phyloP scores from a whole-genome alignment of 768 basidiomycete genomes.

The Tephrocybe sp. region DNA sequence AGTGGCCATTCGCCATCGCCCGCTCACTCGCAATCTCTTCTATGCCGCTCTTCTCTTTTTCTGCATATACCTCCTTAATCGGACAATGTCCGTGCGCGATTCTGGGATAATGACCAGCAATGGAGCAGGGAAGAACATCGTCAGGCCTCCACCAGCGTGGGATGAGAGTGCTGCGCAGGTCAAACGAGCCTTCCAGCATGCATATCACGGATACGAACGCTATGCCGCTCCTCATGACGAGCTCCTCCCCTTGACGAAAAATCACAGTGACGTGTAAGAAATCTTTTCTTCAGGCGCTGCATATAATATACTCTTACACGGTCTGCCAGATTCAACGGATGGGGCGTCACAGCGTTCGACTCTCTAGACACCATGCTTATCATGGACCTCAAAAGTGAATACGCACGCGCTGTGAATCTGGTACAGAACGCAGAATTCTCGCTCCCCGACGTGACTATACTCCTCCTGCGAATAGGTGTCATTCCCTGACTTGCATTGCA shows the following conservation, averaged over 20 bases:
- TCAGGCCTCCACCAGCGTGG: conserved; percentile 43
- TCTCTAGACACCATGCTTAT: conserved; percentile 85
- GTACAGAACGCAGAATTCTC: conserved; percentile 51
- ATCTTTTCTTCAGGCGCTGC: background rate
- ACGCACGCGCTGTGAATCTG: conserved; percentile 57
- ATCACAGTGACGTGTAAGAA: conserved; percentile 50
- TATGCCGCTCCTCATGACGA: conserved; percentile 68
- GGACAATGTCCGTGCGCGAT: conserved; percentile 11
- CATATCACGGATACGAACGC: conserved; percentile 64
- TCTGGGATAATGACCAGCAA: conserved; percentile 5
- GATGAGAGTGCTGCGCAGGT: conserved; percentile 53
- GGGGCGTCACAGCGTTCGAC: conserved; percentile 79
- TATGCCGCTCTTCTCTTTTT: conserved; percentile 28
- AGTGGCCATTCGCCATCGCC: conserved; percentile 22
- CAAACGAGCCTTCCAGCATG: conserved; percentile 63
- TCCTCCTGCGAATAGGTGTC: background rate
- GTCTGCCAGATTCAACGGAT: conserved; percentile 67
- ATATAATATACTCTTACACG: background rate
- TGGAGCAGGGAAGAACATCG: conserved; percentile 5
- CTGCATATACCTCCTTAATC: conserved; percentile 28
- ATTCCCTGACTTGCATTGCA: conserved; percentile 8
- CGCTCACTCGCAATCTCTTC: conserved; percentile 28
- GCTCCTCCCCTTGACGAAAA: conserved; percentile 51
- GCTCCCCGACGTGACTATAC: conserved; percentile 37
- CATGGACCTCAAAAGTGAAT: conserved; percentile 76